Base-by-base conservation (phyloP, 768 basidiomycete genomes). In the Xanthoconium purpureum region DNA sequence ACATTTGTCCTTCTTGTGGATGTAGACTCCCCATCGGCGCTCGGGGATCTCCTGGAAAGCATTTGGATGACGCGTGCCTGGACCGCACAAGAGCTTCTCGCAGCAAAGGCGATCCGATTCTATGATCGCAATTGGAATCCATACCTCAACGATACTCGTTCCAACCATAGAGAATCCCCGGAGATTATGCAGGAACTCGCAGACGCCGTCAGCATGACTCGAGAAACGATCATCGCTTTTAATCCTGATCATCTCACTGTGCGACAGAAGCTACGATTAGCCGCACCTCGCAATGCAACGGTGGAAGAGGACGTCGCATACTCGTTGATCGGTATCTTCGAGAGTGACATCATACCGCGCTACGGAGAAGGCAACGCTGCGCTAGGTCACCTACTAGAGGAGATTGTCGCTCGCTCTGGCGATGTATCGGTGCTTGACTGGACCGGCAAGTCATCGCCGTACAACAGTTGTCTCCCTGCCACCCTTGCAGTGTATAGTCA, bases 381-480 rank as follows among this genome's bases (percentile, higher is more conserved):
- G 5, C 13, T 62, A 6, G 61, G 56, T 4, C 62, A 53, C 30
- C 54, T 63, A 3, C 33, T 63, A 36, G 57, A 63, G 4, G 57
- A 59, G 17, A 56, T 63, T 2, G 38, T 63, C 12, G 12, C 44
- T 5, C 61, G 62, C 15, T 52, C 43, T 2, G 54, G 57, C 0
- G 61, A 55, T 0, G 40, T 55, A n/a, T 51, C 51, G 0, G 62
- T 59, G 6, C 48, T 63, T 40, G 40, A 30, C n/a, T 63, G 62
- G 62, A n/a, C 35, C 3, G 61, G 61, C 15, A 33, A 45, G 17
- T 39, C 62, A 3, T 62, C 56, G 1, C 8, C 28, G 10, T 63
- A 62, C 28, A 62, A 62, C 12, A 62, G 59, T 11, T 62, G 60
- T n/a, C 51, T 62, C 18, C 59, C 60, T 0, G 36, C 11, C 12